These are phyloP conservation scores for Suhomyces kunorum DNA, from an alignment of 1,139 yeast genomes.

Conservation along the genomic window DNA sequence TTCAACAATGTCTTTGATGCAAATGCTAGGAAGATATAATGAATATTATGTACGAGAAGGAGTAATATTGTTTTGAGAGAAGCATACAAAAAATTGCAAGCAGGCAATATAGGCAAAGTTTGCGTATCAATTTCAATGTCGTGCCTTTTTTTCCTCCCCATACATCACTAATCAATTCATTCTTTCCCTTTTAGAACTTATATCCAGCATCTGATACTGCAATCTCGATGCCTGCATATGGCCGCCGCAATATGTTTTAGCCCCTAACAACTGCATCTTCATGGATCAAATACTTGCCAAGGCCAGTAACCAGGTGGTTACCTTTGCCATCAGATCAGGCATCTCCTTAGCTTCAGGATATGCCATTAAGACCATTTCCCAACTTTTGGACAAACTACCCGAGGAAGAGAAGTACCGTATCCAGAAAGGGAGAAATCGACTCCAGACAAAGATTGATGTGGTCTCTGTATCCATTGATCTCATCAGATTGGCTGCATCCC, in stretches of 20 bases:
- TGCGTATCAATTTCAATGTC: no score
- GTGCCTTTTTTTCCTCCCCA: no score
- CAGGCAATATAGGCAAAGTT: no score
- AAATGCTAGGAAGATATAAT: no score
- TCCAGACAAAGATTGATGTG: constrained; percentile 63
- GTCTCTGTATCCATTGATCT: constrained; percentile 71
- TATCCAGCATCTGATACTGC: no score
- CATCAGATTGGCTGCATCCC: constrained; percentile 65
- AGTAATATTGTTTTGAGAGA: no score
- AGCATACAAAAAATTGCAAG: no score
- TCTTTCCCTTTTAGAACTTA: no score
- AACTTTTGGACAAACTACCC: constrained; percentile 63
- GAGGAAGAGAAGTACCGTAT: constrained; percentile 52
- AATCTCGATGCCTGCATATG: neutral
- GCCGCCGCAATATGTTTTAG: neutral
- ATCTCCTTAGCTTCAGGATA: constrained; percentile 74
- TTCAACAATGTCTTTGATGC: no score
- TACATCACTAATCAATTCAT: no score
- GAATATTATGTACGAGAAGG: no score
- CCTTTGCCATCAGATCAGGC: constrained; percentile 79
- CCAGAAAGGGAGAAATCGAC: constrained; percentile 42
- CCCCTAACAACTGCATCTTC: neutral
- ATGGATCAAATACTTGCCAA: constrained; percentile 37
- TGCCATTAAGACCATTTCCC: constrained; percentile 66
- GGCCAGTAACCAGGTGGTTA: constrained; percentile 79